These are phyloP conservation scores for Magnusiomyces starmeri DNA, from an alignment of 1,139 yeast species.

Conservation along the genomic window DNA sequence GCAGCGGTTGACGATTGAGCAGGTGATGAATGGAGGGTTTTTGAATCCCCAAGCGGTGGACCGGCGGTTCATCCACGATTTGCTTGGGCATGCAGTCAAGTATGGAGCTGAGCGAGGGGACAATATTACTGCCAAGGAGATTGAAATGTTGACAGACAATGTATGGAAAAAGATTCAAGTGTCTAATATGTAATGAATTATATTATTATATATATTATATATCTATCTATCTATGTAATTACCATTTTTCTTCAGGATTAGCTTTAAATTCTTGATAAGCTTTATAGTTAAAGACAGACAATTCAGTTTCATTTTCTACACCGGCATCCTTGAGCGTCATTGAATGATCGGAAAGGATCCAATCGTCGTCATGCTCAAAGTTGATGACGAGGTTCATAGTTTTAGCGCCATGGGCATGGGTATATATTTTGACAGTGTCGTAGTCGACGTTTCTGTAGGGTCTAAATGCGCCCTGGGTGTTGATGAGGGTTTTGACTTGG, in stretches of 20 bases:
- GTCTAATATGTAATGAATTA: background rate
- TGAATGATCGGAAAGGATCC: constrained; percentile 45
- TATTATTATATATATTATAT: background rate
- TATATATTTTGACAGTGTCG: constrained; percentile 76
- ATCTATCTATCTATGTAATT: too few relatives aligned
- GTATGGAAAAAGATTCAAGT: constrained; percentile 39
- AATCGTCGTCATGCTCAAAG: constrained; percentile 69
- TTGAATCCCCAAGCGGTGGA: constrained; percentile 70
- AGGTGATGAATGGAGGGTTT: constrained; percentile 55
- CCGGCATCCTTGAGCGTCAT: constrained; percentile 58
- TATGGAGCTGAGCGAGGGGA: constrained; percentile 50
- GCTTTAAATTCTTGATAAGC: constrained; percentile 63
- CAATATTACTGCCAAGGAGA: constrained; percentile 36
- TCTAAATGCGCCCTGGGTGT: constrained; percentile 49
- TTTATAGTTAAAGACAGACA: constrained; percentile 62
- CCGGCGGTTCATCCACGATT: constrained; percentile 55
- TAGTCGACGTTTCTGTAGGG: constrained; percentile 76
- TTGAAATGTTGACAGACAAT: constrained; percentile 44
- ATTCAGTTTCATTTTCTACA: constrained; percentile 80
- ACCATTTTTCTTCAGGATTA: constrained; percentile 90
- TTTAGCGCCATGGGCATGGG: constrained; percentile 92
- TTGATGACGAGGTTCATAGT: constrained; percentile 89
- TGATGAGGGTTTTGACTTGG: constrained; percentile 25
- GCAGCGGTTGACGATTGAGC: constrained; percentile 57
- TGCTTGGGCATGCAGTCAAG: constrained; percentile 68